Conservation (phyloP, 148 eudicot species). For the Silene conica region DNA sequence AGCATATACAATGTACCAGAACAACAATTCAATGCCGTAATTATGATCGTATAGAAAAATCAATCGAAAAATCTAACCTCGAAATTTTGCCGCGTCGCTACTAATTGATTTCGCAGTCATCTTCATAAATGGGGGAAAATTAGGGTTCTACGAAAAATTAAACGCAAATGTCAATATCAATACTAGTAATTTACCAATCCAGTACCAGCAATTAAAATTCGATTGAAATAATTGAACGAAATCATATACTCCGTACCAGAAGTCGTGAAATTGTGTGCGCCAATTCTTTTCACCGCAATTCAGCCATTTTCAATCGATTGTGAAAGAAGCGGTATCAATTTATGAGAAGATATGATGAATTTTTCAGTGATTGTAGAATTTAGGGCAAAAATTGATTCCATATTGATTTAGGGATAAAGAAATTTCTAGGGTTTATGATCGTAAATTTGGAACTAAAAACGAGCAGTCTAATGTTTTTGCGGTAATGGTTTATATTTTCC, state of each 20-base stretch:
- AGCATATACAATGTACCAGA: conserved; percentile 3
- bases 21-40: conserved; percentile 10
- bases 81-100: not conserved
- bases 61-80: conserved; percentile 2
- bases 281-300: not conserved
- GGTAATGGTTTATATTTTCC: conserved; percentile 3
- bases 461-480: not conserved
- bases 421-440: not conserved
- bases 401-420: not conserved
- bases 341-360: not conserved
- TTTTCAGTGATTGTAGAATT: not conserved
- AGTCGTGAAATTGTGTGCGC: not conserved
- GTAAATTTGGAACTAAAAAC: not conserved
- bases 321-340: not conserved
- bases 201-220: not conserved
- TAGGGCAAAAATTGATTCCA: not conserved
- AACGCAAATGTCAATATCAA: conserved; percentile 12
- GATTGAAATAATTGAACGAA: not conserved
- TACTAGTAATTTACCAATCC: not conserved
- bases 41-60: not conserved
- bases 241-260: conserved; percentile 4
- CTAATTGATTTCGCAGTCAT: not conserved
- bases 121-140: not conserved
- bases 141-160: conserved; percentile 2
- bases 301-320: not conserved